phyloP scores from a whole-genome alignment of 257 asterid species.

The Solanum gandarillasii region DNA sequence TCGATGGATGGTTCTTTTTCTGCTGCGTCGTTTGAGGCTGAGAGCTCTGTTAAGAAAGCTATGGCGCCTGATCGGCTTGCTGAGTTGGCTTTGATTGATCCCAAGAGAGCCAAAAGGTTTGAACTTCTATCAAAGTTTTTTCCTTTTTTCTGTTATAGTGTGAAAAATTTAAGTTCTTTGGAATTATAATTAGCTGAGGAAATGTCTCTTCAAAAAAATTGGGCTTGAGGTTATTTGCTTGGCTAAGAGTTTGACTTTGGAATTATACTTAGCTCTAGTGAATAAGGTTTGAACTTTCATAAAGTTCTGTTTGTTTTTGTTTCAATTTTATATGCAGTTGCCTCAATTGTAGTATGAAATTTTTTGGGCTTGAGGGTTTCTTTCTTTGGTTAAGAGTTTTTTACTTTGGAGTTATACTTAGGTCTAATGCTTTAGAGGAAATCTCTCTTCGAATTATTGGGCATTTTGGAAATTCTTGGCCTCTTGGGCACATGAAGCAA shows the following conservation, averaged over 20 bases:
- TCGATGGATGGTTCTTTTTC: conserved; percentile 70
- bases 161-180: background rate
- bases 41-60: conserved; percentile 48
- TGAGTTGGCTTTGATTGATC: conserved; percentile 81
- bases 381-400: background rate
- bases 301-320: background rate
- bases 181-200: background rate
- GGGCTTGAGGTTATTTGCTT: background rate
- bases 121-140: background rate
- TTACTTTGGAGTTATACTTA: background rate
- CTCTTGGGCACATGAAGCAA: background rate
- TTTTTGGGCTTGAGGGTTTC: background rate
- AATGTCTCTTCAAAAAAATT: background rate
- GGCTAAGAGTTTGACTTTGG: background rate
- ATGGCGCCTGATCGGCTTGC: conserved; percentile 61
- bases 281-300: conserved; percentile 33
- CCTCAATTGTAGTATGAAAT: background rate
- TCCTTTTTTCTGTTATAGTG: background rate
- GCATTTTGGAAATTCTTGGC: background rate
- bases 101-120: conserved; percentile 91
- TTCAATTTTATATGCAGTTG: background rate
- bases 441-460: background rate
- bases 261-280: background rate
- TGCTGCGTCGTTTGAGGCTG: conserved; percentile 51
- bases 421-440: background rate